Percentiles rank a stretch among this genome's conserved stretches.
These are phyloP conservation scores for Closterium sp. DNA, from an alignment of 139 green algal genomes.

Conservation along the genomic window DNA sequence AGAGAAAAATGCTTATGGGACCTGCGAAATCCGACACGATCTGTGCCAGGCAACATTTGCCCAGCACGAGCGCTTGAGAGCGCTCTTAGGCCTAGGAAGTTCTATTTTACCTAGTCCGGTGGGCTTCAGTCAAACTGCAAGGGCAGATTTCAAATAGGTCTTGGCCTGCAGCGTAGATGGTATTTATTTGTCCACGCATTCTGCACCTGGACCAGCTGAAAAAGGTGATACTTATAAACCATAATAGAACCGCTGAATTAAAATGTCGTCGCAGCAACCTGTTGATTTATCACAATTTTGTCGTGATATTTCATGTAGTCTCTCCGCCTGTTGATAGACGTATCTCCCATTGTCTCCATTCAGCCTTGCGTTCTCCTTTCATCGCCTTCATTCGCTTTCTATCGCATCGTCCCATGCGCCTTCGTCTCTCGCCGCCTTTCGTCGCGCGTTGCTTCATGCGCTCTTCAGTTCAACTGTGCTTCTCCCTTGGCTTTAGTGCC, in stretches of 20 bases:
- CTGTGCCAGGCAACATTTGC: neutral
- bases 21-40: neutral
- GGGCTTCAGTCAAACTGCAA: neutral
- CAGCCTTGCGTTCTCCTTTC: neutral
- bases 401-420: neutral
- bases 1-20: neutral
- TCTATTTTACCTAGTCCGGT: neutral
- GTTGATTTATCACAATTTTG: neutral
- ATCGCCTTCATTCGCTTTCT: neutral
- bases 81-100: neutral
- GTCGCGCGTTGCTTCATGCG: no score
- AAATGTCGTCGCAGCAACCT: neutral
- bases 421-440: neutral
- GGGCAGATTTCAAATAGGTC: neutral
- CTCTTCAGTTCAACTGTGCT: neutral
- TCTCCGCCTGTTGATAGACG: neutral
- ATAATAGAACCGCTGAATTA: neutral
- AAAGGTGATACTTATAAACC: neutral
- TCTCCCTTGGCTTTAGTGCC: neutral
- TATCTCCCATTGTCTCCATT: neutral
- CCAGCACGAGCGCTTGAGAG: neutral
- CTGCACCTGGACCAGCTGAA: neutral
- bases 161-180: neutral
- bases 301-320: neutral
- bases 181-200: neutral